Conservation (phyloP, 2,329 filamentous ascomycete species). For the Fusarium austroafricanum region DNA sequence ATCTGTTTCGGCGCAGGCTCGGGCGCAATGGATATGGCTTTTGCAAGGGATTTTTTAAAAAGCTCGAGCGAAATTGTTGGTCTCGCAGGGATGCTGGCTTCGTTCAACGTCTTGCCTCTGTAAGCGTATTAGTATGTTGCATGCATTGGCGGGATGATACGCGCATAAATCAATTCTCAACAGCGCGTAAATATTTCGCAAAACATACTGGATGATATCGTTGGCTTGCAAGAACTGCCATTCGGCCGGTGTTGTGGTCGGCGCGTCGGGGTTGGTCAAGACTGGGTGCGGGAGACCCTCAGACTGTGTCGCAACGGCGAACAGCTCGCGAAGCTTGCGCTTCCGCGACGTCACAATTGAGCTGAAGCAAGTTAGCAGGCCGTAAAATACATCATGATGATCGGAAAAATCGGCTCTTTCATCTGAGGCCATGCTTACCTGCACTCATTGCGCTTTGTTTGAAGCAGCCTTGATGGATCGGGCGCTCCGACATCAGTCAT, state of each 20-base stretch:
- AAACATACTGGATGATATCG: conserved; percentile 70
- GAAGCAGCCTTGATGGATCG: conserved; percentile 74
- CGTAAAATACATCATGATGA: conserved; percentile 58
- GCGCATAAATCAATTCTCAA: conserved; percentile 30
- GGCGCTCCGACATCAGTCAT: conserved; percentile 77
- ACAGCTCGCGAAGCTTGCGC: conserved; percentile 90
- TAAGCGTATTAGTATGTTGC: conserved; percentile 39
- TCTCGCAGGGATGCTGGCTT: conserved; percentile 64
- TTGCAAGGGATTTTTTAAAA: conserved; percentile 54
- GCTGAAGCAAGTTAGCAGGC: conserved; percentile 62
- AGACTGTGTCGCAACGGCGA: conserved; percentile 78
- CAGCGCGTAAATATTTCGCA: conserved; percentile 25
- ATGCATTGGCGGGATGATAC: conserved; percentile 28
- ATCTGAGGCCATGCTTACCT: conserved; percentile 62
- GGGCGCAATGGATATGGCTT: conserved; percentile 42
- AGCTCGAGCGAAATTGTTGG: conserved; percentile 59
- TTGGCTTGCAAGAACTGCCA: conserved; percentile 66
- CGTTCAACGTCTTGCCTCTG: conserved; percentile 60
- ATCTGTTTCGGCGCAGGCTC: conserved; percentile 23
- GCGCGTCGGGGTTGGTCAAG: conserved; percentile 68
- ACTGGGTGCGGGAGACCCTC: conserved; percentile 70
- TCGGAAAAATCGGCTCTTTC: conserved; percentile 64
- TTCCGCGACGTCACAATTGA: conserved; percentile 85
- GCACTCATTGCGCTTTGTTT: conserved; percentile 71
- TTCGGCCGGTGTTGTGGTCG: conserved; percentile 63